These are phyloP conservation scores for Petunia secreta DNA, from an alignment of 257 asterid genomes.

Conservation along the genomic window DNA sequence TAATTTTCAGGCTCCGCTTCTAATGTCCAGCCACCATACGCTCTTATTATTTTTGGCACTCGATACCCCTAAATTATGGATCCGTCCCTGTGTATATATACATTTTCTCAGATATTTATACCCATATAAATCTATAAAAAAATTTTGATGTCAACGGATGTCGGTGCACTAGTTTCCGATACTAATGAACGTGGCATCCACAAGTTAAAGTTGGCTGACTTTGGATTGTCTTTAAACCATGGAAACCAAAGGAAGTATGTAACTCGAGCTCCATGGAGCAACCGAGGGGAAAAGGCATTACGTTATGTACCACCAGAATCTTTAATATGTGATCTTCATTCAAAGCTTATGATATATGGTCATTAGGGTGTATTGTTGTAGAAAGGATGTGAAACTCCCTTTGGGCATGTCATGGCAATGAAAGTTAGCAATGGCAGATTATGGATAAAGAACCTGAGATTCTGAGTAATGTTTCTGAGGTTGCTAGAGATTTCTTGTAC, in stretches of 20 bases:
- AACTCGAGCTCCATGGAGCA: no score
- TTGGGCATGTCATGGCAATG: neutral
- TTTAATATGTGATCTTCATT: neutral
- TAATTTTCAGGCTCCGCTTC: no score
- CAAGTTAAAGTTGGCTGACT: constrained; percentile 24
- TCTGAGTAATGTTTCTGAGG: neutral
- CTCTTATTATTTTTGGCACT: no score
- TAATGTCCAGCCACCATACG: no score
- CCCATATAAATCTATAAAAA: no score
- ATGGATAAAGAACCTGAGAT: neutral
- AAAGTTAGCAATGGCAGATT: neutral
- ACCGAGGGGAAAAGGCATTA: neutral
- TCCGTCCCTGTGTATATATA: no score
- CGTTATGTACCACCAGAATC: constrained; percentile 15
- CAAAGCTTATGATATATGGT: neutral
- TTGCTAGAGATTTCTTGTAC: constrained; percentile 16
- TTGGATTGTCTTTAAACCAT: constrained; percentile 11
- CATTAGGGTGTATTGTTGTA: constrained; percentile 22
- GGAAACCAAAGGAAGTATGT: neutral
- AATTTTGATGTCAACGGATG: no score
- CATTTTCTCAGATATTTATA: no score
- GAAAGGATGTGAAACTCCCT: constrained; percentile 18
- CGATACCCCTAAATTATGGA: no score
- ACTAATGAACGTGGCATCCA: neutral
- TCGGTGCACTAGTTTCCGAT: neutral